Base-by-base conservation (phyloP, 1,139 yeast genomes). In the Scheffersomyces lignicola region DNA sequence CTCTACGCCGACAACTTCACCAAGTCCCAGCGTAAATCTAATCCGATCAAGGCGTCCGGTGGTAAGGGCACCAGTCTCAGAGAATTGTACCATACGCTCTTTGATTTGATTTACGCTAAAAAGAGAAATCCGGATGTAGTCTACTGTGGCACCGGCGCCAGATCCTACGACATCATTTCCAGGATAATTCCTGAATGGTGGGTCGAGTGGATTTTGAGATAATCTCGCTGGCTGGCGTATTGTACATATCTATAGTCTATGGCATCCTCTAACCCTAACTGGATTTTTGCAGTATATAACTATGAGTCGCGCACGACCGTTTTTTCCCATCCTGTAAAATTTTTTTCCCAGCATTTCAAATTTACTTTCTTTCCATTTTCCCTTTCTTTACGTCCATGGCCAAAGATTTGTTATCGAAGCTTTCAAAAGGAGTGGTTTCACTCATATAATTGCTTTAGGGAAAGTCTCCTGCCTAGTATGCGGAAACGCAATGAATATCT, bases 371-470 rank as follows among this genome's bases (percentile, higher is more conserved):
- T 18, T 31, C 26, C 30, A 37, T 39, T 41, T 46, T 49, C 49
- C 45, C 28, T 24, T 57, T 58, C 68, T 51, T 56, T 52, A 69
- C 77, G 72, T 70, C 62, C 80, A 73, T 75, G 79, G 73, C 59
- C 78, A 65, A 83, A 83, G 87, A 83, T 80, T 83, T 83, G 89
- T 80, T 80, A 57, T 79, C 92, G 82, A 84, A 83, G 90, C 85
- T 62, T 66, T 65, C 90, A 71, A 49, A 79, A 73, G 71, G 79
- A 64, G 32, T 44, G 41, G 24, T 18, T 17, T 39, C 26, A 23
- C 7, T 23, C 6, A 5, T 11, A 13, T 9, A 38, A 44, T 58
- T 58, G 88, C 89, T 83, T 83, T 78, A 92, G 94, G 94, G 92
- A 84, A 84, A 84, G 94, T 84, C 94, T 83, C 92, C 94, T 83